These are phyloP conservation scores for Sarocladium brachiariae DNA, from an alignment of 2,329 filamentous ascomycete genomes.

Conservation along the genomic window DNA sequence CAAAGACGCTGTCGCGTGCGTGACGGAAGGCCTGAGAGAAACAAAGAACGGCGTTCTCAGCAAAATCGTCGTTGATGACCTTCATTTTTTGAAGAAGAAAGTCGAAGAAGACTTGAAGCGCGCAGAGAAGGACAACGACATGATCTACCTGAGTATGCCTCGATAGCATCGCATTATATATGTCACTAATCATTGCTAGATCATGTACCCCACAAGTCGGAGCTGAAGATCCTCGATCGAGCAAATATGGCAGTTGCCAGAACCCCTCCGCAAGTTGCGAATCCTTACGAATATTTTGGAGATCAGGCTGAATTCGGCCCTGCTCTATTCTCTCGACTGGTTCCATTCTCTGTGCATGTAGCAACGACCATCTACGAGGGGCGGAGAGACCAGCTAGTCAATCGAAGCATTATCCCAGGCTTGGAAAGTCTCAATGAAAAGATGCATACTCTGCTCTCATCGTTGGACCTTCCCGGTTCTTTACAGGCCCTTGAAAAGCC, in stretches of 20 bases:
- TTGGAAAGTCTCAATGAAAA: conserved; percentile 74
- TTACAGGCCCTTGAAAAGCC: conserved; percentile 93
- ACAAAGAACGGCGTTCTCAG: conserved; percentile 66
- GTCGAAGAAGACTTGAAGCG: conserved; percentile 84
- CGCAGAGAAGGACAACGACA: conserved; percentile 92
- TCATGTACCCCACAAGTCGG: conserved; percentile 78
- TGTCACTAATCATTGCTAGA: conserved; percentile 43
- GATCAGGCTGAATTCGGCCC: conserved; percentile 75
- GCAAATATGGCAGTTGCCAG: conserved; percentile 81
- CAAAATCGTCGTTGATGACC: conserved; percentile 71
- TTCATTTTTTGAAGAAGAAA: conserved; percentile 74
- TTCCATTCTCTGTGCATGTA: conserved; percentile 92
- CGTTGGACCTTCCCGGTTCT: conserved; percentile 82
- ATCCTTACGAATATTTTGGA: conserved; percentile 73
- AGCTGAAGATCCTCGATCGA: conserved; percentile 77
- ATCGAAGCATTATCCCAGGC: conserved; percentile 78
- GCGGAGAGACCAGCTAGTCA: conserved; percentile 81
- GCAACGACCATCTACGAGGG: conserved; percentile 95
- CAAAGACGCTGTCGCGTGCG: conserved; percentile 73
- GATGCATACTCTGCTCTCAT: conserved; percentile 72
- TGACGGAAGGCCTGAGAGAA: conserved; percentile 82
- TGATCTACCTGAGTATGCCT: conserved; percentile 77
- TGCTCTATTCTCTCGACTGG: conserved; percentile 81
- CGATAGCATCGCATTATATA: neutral
- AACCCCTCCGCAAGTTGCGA: conserved; percentile 73